These are phyloP conservation scores for Cytospora mali DNA, from an alignment of 2,329 filamentous ascomycete genomes.

Conservation along the genomic window DNA sequence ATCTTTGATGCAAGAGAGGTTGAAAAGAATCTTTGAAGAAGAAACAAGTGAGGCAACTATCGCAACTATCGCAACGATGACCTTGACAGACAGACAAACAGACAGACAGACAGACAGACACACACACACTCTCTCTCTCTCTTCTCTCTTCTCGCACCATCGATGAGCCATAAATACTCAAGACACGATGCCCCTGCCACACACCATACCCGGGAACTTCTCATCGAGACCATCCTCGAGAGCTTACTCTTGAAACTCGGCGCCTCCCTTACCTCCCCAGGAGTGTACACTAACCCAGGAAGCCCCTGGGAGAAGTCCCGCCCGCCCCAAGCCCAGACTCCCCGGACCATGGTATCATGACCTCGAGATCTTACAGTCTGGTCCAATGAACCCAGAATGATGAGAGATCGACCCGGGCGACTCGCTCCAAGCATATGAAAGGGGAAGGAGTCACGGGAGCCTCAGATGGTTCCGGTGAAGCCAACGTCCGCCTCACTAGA, in stretches of 20 bases:
- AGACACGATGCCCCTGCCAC: background rate
- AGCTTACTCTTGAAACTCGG: background rate
- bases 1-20: background rate
- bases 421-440: background rate
- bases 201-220: background rate
- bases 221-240: background rate
- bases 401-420: background rate
- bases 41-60: background rate
- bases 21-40: no score
- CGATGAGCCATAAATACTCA: constrained; percentile 1
- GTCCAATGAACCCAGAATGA: background rate
- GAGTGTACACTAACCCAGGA: background rate
- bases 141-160: no score
- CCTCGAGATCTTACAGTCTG: background rate
- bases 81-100: no score
- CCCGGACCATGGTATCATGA: background rate
- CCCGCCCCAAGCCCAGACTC: background rate
- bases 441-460: background rate
- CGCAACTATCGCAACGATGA: background rate
- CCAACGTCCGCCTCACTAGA: constrained; percentile 9
- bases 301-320: background rate
- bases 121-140: no score
- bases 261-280: background rate
- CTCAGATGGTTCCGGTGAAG: background rate
- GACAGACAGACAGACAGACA: no score